Conservation (phyloP, 1,284 basidiomycete genomes). For the Sporisorium iseilematis-ciliati region DNA sequence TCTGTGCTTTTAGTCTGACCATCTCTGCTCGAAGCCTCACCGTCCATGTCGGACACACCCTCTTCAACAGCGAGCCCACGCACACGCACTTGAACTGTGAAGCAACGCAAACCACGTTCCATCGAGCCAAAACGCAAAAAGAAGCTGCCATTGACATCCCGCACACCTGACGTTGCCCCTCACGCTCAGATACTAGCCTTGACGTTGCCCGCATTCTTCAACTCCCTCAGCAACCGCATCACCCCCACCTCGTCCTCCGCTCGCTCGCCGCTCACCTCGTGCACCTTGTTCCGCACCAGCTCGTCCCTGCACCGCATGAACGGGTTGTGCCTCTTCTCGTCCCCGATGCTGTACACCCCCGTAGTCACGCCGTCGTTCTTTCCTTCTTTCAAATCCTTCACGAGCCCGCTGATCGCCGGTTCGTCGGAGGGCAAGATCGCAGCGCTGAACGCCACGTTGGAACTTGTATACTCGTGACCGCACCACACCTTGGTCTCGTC, state of each 20-base stretch:
- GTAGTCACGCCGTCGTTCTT: constrained; percentile 75
- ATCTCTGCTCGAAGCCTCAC: too few species aligned
- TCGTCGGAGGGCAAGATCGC: constrained; percentile 77
- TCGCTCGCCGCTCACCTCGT: background rate
- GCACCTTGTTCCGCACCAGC: constrained; percentile 69
- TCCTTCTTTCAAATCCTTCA: constrained; percentile 32
- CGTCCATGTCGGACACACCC: background rate
- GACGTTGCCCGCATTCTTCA: constrained; percentile 78
- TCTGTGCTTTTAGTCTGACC: too few species aligned
- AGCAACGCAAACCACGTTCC: background rate
- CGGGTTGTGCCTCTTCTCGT: constrained; percentile 76
- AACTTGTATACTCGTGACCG: constrained; percentile 77
- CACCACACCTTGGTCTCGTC: constrained; percentile 85
- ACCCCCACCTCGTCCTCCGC: constrained; percentile 74
- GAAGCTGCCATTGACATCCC: too few species aligned
- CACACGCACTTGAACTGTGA: background rate
- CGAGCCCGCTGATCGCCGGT: constrained; percentile 74
- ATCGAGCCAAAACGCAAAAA: too few species aligned
- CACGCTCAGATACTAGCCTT: constrained; percentile 53
- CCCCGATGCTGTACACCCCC: constrained; percentile 83
- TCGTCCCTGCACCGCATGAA: constrained; percentile 68
- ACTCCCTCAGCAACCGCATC: constrained; percentile 80
- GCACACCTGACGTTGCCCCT: too few species aligned
- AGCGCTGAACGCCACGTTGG: constrained; percentile 68
- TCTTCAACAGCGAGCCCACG: background rate